These are phyloP conservation scores for Colletotrichum lentis DNA, from an alignment of 2,329 filamentous ascomycete genomes.

Conservation along the genomic window DNA sequence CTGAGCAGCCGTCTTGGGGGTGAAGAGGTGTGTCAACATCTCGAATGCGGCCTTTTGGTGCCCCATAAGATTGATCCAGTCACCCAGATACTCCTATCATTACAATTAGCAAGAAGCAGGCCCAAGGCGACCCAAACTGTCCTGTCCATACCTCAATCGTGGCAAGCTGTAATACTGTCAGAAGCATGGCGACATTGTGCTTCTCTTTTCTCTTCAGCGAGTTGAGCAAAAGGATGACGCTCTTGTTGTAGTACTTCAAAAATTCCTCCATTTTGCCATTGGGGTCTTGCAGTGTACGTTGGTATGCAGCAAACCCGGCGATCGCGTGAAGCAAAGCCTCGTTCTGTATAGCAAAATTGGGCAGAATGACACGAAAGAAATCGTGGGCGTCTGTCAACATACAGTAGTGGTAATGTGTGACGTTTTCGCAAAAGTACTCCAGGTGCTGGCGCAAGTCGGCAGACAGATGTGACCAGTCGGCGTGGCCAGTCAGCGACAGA, in stretches of 20 bases:
- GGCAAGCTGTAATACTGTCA: constrained; percentile 90
- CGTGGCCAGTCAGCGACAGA: constrained; percentile 38
- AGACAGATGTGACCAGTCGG: constrained; percentile 67
- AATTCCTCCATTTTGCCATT: constrained; percentile 82
- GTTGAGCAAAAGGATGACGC: constrained; percentile 77
- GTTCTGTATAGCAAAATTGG: constrained; percentile 74
- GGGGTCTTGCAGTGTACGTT: constrained; percentile 75
- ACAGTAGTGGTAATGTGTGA: constrained; percentile 85
- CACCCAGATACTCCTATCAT: constrained; percentile 85
- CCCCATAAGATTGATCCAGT: constrained; percentile 92
- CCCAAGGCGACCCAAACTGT: too few species aligned
- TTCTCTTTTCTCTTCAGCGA: constrained; percentile 75
- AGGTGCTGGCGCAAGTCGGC: constrained; percentile 81
- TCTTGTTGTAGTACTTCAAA: constrained; percentile 88
- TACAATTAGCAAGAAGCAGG: constrained; percentile 25
- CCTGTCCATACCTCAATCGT: constrained; percentile 80
- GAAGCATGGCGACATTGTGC: constrained; percentile 75
- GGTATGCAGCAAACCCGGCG: constrained; percentile 88
- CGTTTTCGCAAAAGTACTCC: constrained; percentile 77
- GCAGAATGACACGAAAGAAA: constrained; percentile 77
- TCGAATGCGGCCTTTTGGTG: constrained; percentile 90
- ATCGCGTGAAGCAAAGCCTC: constrained; percentile 87
- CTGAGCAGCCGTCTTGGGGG: constrained; percentile 75
- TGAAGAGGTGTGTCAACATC: constrained; percentile 80
- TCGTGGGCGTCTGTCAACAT: constrained; percentile 73